Evolutionary conservation across 2,329 filamentous ascomycete species (phyloP).

Genomic region (Ilyonectria destructans): DNA sequence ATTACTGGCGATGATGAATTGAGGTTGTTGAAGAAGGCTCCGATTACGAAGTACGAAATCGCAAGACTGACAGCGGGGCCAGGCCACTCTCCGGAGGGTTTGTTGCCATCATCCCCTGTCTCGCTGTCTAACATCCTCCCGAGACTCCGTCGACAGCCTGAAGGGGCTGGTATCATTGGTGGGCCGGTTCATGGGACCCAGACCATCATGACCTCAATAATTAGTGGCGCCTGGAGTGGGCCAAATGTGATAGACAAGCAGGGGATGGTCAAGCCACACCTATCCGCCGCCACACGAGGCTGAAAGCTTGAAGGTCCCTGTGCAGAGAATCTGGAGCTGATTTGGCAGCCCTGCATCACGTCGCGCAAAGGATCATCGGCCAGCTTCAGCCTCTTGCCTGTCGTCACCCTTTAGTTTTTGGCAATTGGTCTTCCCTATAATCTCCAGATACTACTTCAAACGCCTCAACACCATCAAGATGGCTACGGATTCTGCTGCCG

Average conservation of each 20-base stretch:
- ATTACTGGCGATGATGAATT: background rate
- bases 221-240: slow-evolving; percentile 3
- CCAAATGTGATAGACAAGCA: background rate
- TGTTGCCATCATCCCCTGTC: too few species aligned
- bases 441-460: background rate
- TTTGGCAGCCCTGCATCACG: slow-evolving; percentile 19
- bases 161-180: slow-evolving; percentile 10
- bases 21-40: background rate
- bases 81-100: background rate
- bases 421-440: background rate
- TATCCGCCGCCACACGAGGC: slow-evolving; percentile 46
- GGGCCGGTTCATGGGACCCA: slow-evolving; percentile 8
- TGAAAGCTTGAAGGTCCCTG: slow-evolving; percentile 31
- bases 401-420: background rate
- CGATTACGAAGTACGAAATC: slow-evolving; percentile 2
- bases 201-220: slow-evolving; percentile 43
- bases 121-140: background rate
- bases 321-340: slow-evolving; percentile 17
- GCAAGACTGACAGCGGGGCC: background rate
- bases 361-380: background rate
- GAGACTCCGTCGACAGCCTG: slow-evolving; percentile 12
- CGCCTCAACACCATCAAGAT: slow-evolving; percentile 36
- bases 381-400: background rate
- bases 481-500: slow-evolving; percentile 46
- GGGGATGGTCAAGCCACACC: slow-evolving; percentile 36